Evolutionary conservation across 2,329 filamentous ascomycete genomes (phyloP).

Genomic region (Nigrospora osmanthi): DNA sequence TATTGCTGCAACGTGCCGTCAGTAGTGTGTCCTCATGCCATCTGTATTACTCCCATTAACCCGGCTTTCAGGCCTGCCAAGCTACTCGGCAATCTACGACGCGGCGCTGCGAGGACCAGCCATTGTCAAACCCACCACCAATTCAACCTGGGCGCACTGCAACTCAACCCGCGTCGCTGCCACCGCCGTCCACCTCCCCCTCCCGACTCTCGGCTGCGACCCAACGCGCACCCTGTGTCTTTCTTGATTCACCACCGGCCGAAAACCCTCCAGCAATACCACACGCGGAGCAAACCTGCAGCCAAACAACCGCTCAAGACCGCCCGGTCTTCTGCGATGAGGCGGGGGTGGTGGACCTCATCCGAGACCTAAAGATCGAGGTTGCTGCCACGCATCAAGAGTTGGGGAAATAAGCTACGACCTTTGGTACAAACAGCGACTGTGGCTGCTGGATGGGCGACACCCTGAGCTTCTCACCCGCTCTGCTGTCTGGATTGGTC

Average conservation of each 20-base stretch:
- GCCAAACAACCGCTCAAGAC: constrained; percentile 8
- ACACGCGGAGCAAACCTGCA: not conserved
- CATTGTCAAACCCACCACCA: not conserved
- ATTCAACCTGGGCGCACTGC: not conserved
- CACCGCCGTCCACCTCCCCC: too few species aligned
- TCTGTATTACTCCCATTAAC: too few species aligned
- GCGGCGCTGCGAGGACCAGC: too few species aligned
- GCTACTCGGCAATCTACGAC: too few species aligned
- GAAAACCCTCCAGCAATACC: not conserved
- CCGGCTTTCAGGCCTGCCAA: too few species aligned
- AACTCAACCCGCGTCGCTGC: too few species aligned
- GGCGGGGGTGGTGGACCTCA: constrained; percentile 24
- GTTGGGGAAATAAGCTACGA: not conserved
- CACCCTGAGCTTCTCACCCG: not conserved
- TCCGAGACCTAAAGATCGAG: constrained; percentile 18
- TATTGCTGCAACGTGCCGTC: too few species aligned
- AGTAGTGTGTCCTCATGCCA: too few species aligned
- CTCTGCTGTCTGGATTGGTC: not conserved
- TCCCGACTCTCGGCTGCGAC: too few species aligned
- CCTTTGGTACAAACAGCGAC: not conserved
- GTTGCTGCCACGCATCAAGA: constrained; percentile 4
- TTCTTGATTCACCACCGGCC: not conserved
- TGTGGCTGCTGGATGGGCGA: constrained; percentile 8
- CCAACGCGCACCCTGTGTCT: too few species aligned
- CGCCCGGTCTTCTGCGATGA: constrained; percentile 25